A percentile compares a stretch with the other conserved stretches of the same genome.
Evolutionary conservation across 2,329 filamentous ascomycete species (phyloP).

Genomic region (Pseudogymnoascus sp.): DNA sequence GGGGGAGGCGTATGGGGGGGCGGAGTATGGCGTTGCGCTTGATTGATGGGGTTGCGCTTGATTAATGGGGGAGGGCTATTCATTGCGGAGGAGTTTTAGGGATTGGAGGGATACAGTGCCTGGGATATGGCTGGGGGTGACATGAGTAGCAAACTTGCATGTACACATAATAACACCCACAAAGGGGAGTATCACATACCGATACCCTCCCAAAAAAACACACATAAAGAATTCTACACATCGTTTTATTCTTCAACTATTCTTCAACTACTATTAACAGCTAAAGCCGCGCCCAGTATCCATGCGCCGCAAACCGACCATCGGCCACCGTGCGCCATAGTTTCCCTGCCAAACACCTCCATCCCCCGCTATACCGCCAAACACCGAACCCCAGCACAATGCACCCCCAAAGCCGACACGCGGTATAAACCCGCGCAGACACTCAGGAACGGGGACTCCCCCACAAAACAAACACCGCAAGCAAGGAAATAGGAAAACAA

Average conservation of each 20-base stretch:
- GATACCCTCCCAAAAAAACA: not conserved
- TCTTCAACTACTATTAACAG: too few relatives aligned
- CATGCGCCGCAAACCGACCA: not conserved
- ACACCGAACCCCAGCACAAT: not conserved
- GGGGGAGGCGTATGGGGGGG: not conserved
- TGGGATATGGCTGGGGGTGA: not conserved
- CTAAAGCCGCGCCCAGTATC: not conserved
- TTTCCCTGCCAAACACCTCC: not conserved
- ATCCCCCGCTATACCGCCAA: too few relatives aligned
- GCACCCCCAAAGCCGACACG: not conserved
- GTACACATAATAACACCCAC: not conserved
- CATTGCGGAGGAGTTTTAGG: not conserved
- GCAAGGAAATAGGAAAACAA: too few relatives aligned
- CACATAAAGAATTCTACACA: not conserved
- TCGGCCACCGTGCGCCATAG: not conserved
- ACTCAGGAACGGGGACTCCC: not conserved
- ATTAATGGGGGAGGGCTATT: not conserved
- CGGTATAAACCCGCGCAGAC: too few relatives aligned
- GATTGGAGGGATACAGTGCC: not conserved
- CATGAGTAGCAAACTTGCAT: not conserved
- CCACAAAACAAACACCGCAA: too few relatives aligned
- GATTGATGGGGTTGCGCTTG: not conserved
- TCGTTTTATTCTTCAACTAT: not conserved
- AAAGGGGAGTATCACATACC: not conserved
- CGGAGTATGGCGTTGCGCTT: not conserved